A percentile compares a stretch with the other conserved stretches of the same genome.
Conservation (phyloP, 2,329 filamentous ascomycete species). For the Diaporthe sp. region DNA sequence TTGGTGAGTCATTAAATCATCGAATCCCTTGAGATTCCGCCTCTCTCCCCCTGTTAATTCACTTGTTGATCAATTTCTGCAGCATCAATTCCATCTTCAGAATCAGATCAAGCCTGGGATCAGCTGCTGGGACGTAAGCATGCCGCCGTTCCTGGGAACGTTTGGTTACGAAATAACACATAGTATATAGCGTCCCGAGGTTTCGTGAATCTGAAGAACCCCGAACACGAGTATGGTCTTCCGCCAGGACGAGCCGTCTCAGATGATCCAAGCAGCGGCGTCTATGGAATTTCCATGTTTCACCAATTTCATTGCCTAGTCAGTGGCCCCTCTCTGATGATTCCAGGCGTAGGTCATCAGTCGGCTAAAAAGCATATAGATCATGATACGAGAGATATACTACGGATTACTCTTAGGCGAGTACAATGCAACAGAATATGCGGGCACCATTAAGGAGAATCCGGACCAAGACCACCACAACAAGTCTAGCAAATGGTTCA, state of each 20-base stretch:
- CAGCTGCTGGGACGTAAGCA: background rate
- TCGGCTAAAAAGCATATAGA: no score
- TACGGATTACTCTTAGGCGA: background rate
- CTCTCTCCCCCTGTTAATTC: no score
- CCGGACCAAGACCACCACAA: no score
- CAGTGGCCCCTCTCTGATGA: no score
- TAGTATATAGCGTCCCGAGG: background rate
- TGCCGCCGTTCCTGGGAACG: background rate
- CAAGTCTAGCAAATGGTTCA: background rate
- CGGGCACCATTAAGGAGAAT: no score
- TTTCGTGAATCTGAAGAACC: background rate
- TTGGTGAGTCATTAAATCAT: no score
- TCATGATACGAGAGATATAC: background rate
- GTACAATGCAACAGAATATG: background rate
- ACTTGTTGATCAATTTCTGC: no score
- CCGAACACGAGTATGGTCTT: background rate
- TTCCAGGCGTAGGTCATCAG: no score
- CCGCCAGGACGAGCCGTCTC: background rate
- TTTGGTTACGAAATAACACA: background rate
- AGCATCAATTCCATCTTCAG: background rate
- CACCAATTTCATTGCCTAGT: background rate
- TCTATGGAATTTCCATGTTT: background rate
- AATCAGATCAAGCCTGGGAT: background rate
- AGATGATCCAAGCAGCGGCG: background rate
- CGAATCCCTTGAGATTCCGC: no score